Evolutionary conservation across 2,329 filamentous ascomycete genomes (phyloP), one percentile per base, ranked within the genome.

Genomic region (Aspergillus sp.): DNA sequence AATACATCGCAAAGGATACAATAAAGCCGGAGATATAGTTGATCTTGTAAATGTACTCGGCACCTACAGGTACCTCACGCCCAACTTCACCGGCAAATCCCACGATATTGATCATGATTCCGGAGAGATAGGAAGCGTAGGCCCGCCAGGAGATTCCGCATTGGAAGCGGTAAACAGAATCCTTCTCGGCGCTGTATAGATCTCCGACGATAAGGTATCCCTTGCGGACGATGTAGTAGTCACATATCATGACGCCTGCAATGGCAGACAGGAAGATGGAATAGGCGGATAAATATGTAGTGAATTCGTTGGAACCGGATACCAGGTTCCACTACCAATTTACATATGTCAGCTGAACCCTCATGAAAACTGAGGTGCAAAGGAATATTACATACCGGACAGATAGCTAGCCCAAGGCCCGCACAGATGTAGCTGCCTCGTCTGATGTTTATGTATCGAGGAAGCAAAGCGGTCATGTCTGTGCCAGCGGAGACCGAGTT

Each of bases 181-280:
- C 62, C 48, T 69, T 72, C 24, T 85, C 85, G 9, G 84, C 88
- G 51, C 88, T 88, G 78, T 96, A 97, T 0, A 97, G 83, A 55
- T 91, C 86, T 66, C 85, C 87, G 63, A 93, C 80, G 63, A 92
- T 85, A 2, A 95, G 80, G 71, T 92, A 96, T 5, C 93, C 93
- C 57, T 83, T 87, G 57, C 93, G 89, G 5, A 96, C 90, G 55
- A 89, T 61, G 74, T 96, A 97, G 79, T 97, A 97, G 74, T 97
- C 93, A 64, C 82, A 84, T 59, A 92, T 80, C 78, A 96, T 95
- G 62, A 96, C 91, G n/a, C 93, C 93, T 0, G 91, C 92, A 61
- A 97, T 96, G 43, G 89, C 91, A 58, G 89, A 93, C n/a, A 97
- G 83, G 76, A 97, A 97, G 56, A 97, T 91, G 3, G 89, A 92